phyloP scores from a whole-genome alignment of 1,284 basidiomycete genomes.

The Apiotrichum mycotoxinovorans region DNA sequence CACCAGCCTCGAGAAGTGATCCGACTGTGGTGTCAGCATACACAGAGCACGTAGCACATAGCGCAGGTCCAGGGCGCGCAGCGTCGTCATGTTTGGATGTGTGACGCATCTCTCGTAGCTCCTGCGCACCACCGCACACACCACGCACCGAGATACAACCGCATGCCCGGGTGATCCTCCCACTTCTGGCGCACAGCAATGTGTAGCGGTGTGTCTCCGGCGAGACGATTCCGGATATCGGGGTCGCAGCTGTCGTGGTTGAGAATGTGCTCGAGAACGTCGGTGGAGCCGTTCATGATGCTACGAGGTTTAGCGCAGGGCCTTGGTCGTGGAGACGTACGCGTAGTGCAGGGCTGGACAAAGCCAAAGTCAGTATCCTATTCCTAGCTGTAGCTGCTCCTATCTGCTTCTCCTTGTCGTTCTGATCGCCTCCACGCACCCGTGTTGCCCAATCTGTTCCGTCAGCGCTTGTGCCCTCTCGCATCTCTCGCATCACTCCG shows the following conservation, averaged over 20 bases:
- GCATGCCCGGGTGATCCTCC: constrained; percentile 59
- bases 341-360: constrained; percentile 69
- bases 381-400: neutral
- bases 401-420: neutral
- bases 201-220: constrained; percentile 76
- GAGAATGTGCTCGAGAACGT: constrained; percentile 69
- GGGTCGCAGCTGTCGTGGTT: constrained; percentile 76
- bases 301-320: constrained; percentile 18
- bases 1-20: constrained; percentile 70
- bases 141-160: constrained; percentile 49
- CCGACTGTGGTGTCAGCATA: constrained; percentile 52
- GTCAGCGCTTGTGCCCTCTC: constrained; percentile 5
- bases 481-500: no score
- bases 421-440: constrained; percentile 51
- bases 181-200: constrained; percentile 64
- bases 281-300: constrained; percentile 56
- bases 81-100: neutral
- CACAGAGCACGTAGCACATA: neutral
- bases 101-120: no score
- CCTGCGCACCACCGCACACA: no score
- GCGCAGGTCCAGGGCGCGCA: neutral
- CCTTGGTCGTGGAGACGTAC: constrained; percentile 61
- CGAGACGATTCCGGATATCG: constrained; percentile 69
- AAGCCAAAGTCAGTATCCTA: neutral
- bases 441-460: constrained; percentile 67